Evolutionary conservation across 345 rosid species (phyloP), one percentile per base, ranked within the genome.

Genomic region (Nasturtium officinale): DNA sequence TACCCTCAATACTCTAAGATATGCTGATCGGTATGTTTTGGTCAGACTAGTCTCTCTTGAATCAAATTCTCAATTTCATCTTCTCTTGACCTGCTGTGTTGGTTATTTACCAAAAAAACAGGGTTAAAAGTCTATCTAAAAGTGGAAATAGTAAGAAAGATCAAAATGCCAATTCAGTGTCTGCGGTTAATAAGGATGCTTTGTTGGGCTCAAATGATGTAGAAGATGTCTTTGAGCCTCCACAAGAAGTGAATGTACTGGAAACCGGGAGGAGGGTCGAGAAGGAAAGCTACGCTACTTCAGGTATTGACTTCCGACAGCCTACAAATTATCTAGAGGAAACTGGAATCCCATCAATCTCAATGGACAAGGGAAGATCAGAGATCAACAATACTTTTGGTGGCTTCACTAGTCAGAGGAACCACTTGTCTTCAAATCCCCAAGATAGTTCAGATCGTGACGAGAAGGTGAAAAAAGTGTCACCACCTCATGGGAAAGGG

Each of bases 71-170:
- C 32, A 28, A 3, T 48, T 65, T 33, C 37, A 48, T 48, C 52
- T 23, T 60, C 51, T 65, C 48, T 23, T 51, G 35, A 52, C 43
- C 43, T 66, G 43, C 35, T 72, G 12, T 72, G 12, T 59, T 53
- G 10, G 37, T 53, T 58, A 58, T 60, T 26, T 56, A 54, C 74
- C 56, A 3, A 75, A 76, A 72, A 61, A 53, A 73, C 87, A 91
- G 98, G 79, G 99, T 91, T 47, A 95, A 95, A 85, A 91, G 99
- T 86, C 87, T 95, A 57, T 91, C 99, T 15, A 95, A 89, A 87
- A 81, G 88, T 80, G 96, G 96, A 65, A 90, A 87, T 74, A 62
- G 85, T 29, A 95, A 77, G 81, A 91, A 90, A 83, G 99, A 95
- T 65, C 92, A 80, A 78, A 72, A 59, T 61, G 77, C 71, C 62